Conservation (phyloP, 352 stramenopile species). For the Bremia lactucae region DNA sequence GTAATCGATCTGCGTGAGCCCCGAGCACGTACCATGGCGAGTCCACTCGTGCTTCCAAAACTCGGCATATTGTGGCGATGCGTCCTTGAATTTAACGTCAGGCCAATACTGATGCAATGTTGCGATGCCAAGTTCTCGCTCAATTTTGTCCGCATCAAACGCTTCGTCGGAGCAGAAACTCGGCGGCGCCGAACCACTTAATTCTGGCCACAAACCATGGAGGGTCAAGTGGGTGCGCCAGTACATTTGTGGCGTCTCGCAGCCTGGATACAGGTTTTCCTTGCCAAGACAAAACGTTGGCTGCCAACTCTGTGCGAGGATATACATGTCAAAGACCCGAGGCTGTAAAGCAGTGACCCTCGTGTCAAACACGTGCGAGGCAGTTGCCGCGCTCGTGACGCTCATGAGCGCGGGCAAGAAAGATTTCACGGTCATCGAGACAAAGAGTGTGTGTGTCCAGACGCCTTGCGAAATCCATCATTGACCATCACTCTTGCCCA, state of each 20-base stretch:
- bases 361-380: constrained; percentile 38
- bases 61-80: constrained; percentile 44
- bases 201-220: constrained; percentile 85
- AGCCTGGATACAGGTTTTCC: constrained; percentile 51
- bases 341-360: constrained; percentile 6
- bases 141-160: constrained; percentile 56
- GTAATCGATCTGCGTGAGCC: constrained; percentile 74
- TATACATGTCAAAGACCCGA: constrained; percentile 74
- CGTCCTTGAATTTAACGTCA: constrained; percentile 64
- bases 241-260: constrained; percentile 42
- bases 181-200: constrained; percentile 48
- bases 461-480: too few species aligned
- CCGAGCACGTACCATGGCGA: constrained; percentile 89
- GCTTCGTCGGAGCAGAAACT: constrained; percentile 60
- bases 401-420: too few species aligned
- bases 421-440: too few species aligned
- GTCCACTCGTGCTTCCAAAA: constrained; percentile 93
- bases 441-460: too few species aligned
- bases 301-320: constrained; percentile 87
- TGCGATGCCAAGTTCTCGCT: constrained; percentile 55
- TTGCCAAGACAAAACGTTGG: constrained; percentile 73
- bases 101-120: constrained; percentile 77
- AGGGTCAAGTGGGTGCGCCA: constrained; percentile 84
- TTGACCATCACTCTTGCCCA: too few species aligned
- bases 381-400: too few species aligned